A percentile compares a stretch with the other conserved stretches of the same genome.
Evolutionary conservation across 306 rosid species (phyloP).

Genomic region (Boehmeria nivea): DNA sequence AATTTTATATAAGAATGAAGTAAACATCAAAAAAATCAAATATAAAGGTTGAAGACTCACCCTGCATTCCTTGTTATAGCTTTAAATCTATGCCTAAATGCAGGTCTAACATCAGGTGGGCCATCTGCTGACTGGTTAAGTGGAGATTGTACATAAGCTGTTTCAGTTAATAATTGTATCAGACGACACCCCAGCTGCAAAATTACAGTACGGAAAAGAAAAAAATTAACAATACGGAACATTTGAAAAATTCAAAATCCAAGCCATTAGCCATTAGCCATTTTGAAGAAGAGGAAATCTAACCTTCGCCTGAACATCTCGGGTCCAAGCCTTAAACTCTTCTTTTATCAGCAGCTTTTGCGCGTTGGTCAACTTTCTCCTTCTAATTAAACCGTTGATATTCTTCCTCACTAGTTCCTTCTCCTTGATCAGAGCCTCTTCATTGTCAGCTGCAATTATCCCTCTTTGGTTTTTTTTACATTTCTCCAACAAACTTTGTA

Average conservation of each 20-base stretch:
- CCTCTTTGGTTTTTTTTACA: conserved; percentile 34
- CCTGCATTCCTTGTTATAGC: conserved; percentile 43
- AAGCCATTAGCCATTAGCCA: neutral
- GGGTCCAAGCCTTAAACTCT: conserved; percentile 62
- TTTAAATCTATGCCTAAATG: conserved; percentile 69
- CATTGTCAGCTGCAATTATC: conserved; percentile 31
- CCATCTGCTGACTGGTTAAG: conserved; percentile 54
- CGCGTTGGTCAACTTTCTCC: conserved; percentile 43
- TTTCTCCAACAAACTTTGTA: conserved; percentile 60
- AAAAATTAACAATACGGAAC: conserved; percentile 14
- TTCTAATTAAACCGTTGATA: conserved; percentile 53
- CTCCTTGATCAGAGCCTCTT: conserved; percentile 43
- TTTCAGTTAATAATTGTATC: conserved; percentile 62
- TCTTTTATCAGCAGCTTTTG: conserved; percentile 57
- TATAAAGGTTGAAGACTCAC: conserved; percentile 28
- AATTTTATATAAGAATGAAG: neutral
- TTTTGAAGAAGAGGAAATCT: conserved; percentile 7
- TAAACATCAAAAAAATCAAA: neutral
- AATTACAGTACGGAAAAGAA: conserved; percentile 15
- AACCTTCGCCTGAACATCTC: conserved; percentile 80
- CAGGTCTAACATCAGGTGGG: conserved; percentile 84
- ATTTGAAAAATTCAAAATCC: neutral
- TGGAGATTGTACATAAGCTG: conserved; percentile 73
- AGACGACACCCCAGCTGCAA: conserved; percentile 79
- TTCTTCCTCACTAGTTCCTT: conserved; percentile 53